Conservation (phyloP, 1,284 basidiomycete species). For the Boletus albobrunnescens region DNA sequence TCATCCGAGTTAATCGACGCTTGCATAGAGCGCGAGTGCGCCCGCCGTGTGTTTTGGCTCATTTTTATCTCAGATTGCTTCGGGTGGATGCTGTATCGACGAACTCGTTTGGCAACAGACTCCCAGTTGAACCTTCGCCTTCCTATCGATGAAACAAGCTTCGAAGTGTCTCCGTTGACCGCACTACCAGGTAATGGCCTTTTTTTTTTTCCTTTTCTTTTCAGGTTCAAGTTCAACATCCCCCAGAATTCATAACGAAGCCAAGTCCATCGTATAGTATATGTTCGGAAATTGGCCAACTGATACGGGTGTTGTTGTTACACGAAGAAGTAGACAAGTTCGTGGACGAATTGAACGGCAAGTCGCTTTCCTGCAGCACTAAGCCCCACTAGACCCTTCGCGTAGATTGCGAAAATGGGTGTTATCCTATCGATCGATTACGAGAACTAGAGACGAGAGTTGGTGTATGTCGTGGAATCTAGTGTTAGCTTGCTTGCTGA, state of each 20-base stretch:
- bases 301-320: slow-evolving; percentile 63
- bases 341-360: slow-evolving; percentile 36
- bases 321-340: slow-evolving; percentile 54
- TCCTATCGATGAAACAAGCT: slow-evolving; percentile 72
- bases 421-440: slow-evolving; percentile 19
- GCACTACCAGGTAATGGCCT: slow-evolving; percentile 52
- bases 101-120: slow-evolving; percentile 45
- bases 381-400: slow-evolving; percentile 2
- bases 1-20: slow-evolving; percentile 54
- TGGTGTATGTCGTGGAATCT: slow-evolving; percentile 19
- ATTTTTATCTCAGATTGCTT: slow-evolving; percentile 57
- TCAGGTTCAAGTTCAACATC: slow-evolving; percentile 10
- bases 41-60: slow-evolving; percentile 74
- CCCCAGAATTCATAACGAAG: slow-evolving; percentile 60
- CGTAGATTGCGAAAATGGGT: slow-evolving; percentile 26
- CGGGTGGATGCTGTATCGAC: slow-evolving; percentile 48
- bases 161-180: slow-evolving; percentile 62
- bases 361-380: slow-evolving; percentile 3
- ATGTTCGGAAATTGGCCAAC: slow-evolving; percentile 65
- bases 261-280: slow-evolving; percentile 41
- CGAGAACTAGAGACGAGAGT: slow-evolving; percentile 27
- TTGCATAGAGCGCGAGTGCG: slow-evolving; percentile 65
- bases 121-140: slow-evolving; percentile 60
- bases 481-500: slow-evolving; percentile 4
- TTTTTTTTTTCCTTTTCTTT: slow-evolving; percentile 4